These are phyloP conservation scores for Durotheca rogersii DNA, from an alignment of 495 filamentous ascomycete genomes.

Conservation along the genomic window DNA sequence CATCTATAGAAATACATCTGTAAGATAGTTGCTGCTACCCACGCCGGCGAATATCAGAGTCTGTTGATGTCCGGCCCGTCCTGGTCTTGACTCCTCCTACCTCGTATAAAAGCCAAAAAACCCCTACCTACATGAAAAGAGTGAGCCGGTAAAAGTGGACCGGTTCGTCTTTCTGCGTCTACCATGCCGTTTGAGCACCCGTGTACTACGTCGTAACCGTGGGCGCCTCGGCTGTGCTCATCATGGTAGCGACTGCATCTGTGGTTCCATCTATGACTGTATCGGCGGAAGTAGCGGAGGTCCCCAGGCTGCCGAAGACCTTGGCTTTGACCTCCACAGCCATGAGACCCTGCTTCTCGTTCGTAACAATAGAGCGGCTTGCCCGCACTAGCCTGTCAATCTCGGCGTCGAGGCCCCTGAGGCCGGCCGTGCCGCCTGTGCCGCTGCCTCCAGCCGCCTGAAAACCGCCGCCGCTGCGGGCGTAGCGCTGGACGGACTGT, in stretches of 20 bases:
- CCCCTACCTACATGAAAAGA: background rate
- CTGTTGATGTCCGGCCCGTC: too few species aligned
- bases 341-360: conserved; percentile 82
- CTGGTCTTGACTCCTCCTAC: too few species aligned
- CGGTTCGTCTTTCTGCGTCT: too few species aligned
- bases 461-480: conserved; percentile 16
- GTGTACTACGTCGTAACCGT: conserved; percentile 2
- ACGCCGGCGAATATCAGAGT: too few species aligned
- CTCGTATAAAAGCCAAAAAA: too few species aligned
- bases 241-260: background rate
- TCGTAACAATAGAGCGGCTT: conserved; percentile 76
- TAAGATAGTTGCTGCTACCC: too few species aligned
- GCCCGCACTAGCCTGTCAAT: conserved; percentile 79
- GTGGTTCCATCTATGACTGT: background rate
- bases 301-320: conserved; percentile 69
- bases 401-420: conserved; percentile 53
- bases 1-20: too few species aligned
- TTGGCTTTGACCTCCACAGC: conserved; percentile 81
- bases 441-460: conserved; percentile 6
- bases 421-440: conserved; percentile 7
- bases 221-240: too few species aligned
- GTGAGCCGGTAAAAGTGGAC: too few species aligned
- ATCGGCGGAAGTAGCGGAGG: conserved; percentile 25
- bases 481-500: conserved; percentile 43
- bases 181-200: too few species aligned